Percentiles rank a stretch among this genome's conserved stretches.
phyloP scores from a whole-genome alignment of 2,329 filamentous ascomycete species.

The Pseudogymnoascus verrucosus region DNA sequence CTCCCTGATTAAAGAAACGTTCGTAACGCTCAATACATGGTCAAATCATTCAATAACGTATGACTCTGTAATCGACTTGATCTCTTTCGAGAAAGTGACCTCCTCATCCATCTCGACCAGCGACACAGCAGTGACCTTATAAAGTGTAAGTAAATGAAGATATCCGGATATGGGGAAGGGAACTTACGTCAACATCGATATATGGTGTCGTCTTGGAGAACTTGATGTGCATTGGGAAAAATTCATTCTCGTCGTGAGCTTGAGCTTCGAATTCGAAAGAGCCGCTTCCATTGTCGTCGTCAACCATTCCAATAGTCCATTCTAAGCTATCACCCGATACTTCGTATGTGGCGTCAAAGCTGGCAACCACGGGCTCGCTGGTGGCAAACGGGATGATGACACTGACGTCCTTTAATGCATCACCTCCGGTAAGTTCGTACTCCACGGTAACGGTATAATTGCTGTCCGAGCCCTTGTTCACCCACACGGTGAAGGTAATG shows the following conservation, averaged over 20 bases:
- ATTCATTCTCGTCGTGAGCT: constrained; percentile 81
- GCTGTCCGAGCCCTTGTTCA: constrained; percentile 74
- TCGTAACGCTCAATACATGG: constrained; percentile 5
- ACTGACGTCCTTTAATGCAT: constrained; percentile 72
- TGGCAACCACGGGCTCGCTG: constrained; percentile 80
- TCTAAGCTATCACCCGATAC: constrained; percentile 87
- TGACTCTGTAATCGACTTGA: constrained; percentile 67
- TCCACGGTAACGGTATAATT: constrained; percentile 89
- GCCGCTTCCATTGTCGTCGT: constrained; percentile 72
- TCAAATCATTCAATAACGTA: constrained; percentile 62
- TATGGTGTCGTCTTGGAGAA: constrained; percentile 84
- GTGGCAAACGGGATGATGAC: constrained; percentile 82
- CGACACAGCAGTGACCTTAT: constrained; percentile 58
- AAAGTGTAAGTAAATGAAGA: constrained; percentile 19
- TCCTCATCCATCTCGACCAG: constrained; percentile 70
- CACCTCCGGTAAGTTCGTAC: constrained; percentile 82
- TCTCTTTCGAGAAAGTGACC: constrained; percentile 74
- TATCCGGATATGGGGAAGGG: neutral
- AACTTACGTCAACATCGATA: constrained; percentile 85
- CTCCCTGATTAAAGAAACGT: constrained; percentile 5
- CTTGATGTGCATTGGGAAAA: constrained; percentile 92
- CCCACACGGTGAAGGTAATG: constrained; percentile 96
- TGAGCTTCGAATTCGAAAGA: constrained; percentile 94
- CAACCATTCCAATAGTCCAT: constrained; percentile 84
- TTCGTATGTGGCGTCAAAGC: constrained; percentile 90